Conservation (phyloP, 257 asterid genomes). For the Solanum ossicruentum region DNA sequence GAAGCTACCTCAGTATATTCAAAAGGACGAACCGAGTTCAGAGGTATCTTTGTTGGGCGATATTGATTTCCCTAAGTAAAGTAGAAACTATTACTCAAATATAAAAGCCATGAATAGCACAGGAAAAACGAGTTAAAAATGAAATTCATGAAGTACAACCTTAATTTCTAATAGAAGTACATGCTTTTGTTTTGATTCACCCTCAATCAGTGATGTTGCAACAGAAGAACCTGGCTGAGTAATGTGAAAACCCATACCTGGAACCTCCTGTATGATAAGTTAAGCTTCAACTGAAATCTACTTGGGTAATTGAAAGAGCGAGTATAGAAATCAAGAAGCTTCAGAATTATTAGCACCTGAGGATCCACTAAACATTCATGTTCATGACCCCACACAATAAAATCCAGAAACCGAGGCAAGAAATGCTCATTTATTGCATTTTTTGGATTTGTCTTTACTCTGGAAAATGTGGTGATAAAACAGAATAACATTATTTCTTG, state of each 20-base stretch:
- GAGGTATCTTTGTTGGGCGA: conserved; percentile 93
- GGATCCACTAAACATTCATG: conserved; percentile 99
- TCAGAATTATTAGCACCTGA: conserved; percentile 40
- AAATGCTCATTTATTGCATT: conserved; percentile 98
- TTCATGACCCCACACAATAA: conserved; percentile 98
- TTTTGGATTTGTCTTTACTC: conserved; percentile 95
- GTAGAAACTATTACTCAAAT: conserved; percentile 5
- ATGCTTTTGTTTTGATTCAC: conserved; percentile 95
- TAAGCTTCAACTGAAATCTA: conserved; percentile 10
- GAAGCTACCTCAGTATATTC: conserved; percentile 80
- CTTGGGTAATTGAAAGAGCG: background rate
- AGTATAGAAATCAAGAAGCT: background rate
- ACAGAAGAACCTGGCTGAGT: conserved; percentile 99
- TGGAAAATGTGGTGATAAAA: conserved; percentile 18
- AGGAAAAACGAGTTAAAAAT: background rate
- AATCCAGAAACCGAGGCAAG: conserved; percentile 90
- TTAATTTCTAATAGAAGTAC: conserved; percentile 91
- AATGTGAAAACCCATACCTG: conserved; percentile 99
- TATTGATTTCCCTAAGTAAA: conserved; percentile 72
- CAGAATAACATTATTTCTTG: background rate
- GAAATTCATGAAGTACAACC: conserved; percentile 25
- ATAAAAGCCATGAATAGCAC: background rate
- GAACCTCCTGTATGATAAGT: conserved; percentile 59
- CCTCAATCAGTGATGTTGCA: conserved; percentile 93
- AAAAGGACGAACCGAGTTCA: conserved; percentile 86